Base-by-base conservation (phyloP, 805 yeast genomes). In the Candida andamanensis region DNA sequence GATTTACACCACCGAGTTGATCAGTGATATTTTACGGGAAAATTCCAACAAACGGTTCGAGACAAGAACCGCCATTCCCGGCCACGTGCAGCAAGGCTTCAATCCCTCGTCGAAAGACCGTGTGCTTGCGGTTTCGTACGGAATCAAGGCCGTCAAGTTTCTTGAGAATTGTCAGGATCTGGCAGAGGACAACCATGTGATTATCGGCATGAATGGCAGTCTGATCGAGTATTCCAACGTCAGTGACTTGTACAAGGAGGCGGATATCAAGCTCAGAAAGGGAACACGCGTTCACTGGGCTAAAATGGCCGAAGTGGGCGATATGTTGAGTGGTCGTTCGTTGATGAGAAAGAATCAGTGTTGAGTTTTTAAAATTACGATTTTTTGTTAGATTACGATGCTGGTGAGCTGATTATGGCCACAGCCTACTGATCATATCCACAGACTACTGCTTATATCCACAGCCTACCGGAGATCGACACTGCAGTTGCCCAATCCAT, bases 31-130 rank as follows among this genome's bases (percentile, higher is more conserved):
- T 35, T 71, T 80, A 40, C 69, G 72, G 37, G 80, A 76, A 43
- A 78, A 77, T 39, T 73, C 79, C 17, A 60, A 70, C 14, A 80
- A 81, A 20, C 68, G 75, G 46, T 84, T 80, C 44, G 90, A 83
- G 46, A 77, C 85, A 15, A 78, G 80, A 54, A 76, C 89, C 5
- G 92, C 92, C 9, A 69, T 80, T 34, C 94, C 94, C 15, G 92
- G 94, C 15, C 94, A 83, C 52, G 89, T 83, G 19, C 92, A 84
- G 60, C 94, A 84, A 54, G 94, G 94, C 51, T 79, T 78, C 31
- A 60, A 76, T 18, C 92, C 94, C 35, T 73, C 85, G 1, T 73
- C 89, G 19, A 79, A 80, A 54, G 94, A 84, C 55, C 68, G 94
- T 61, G 77, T 82, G 2, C 67, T 78, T 47, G 89, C 85, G 5